These are phyloP conservation scores for Pharus latifolius DNA, from an alignment of 176 grass and related monocot genomes.

Conservation along the genomic window DNA sequence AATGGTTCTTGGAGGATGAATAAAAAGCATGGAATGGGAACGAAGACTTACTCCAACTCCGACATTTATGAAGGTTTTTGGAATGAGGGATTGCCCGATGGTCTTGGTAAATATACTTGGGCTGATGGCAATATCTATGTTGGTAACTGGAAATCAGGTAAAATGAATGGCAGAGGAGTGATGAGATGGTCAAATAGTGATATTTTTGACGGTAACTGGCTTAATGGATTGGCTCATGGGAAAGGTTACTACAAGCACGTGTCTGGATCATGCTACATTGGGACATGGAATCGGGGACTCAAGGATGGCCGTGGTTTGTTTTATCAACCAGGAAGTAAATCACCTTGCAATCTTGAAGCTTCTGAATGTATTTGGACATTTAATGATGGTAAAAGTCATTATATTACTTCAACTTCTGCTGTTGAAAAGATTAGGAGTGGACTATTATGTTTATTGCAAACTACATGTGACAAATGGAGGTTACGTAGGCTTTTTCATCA, in stretches of 20 bases:
- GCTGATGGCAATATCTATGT: constrained; percentile 59
- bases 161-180: constrained; percentile 77
- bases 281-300: constrained; percentile 82
- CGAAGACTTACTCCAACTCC: constrained; percentile 60
- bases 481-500: constrained; percentile 33
- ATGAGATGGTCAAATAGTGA: constrained; percentile 91
- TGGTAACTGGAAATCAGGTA: constrained; percentile 79
- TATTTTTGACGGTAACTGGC: constrained; percentile 68
- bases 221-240: constrained; percentile 70
- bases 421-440: constrained; percentile 24
- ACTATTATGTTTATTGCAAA: constrained; percentile 31
- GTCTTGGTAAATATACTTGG: constrained; percentile 77
- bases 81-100: constrained; percentile 88
- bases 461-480: constrained; percentile 30
- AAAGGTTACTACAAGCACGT: constrained; percentile 70
- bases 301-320: constrained; percentile 89
- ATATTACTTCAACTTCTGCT: constrained; percentile 27
- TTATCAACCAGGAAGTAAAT: constrained; percentile 69
- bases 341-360: constrained; percentile 57
- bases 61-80: constrained; percentile 80
- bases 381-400: constrained; percentile 23
- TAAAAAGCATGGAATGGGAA: constrained; percentile 83
- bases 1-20: constrained; percentile 86
- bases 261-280: constrained; percentile 67
- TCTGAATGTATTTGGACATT: constrained; percentile 36